Evolutionary conservation across 768 basidiomycete species (phyloP).

Genomic region (Serpula lacrymans): DNA sequence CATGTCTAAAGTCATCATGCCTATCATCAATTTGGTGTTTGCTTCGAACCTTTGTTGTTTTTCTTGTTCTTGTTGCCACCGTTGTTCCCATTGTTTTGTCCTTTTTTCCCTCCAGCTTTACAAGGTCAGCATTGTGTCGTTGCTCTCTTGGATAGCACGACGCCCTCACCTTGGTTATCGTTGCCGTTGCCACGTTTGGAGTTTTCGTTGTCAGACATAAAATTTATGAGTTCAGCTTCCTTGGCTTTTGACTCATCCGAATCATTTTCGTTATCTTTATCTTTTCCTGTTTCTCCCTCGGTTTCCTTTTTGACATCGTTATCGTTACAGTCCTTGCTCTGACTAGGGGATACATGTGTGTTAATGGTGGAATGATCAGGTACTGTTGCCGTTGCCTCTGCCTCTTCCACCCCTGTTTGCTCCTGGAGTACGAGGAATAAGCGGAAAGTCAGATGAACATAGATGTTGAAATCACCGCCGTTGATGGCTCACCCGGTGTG

Average conservation of each 20-base stretch:
- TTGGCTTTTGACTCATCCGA: constrained; percentile 3
- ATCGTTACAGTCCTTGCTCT: constrained; percentile 20
- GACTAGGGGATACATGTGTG: constrained; percentile 18
- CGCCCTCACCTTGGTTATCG: constrained; percentile 15
- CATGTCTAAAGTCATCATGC: no score
- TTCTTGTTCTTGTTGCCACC: no score
- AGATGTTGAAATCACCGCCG: constrained; percentile 22
- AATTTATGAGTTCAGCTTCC: constrained; percentile 3
- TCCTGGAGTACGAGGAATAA: constrained; percentile 24
- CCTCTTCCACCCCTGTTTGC: constrained; percentile 3
- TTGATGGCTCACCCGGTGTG: constrained; percentile 28
- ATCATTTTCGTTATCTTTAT: constrained; percentile 24
- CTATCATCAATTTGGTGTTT: no score
- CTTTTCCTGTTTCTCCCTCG: constrained; percentile 30
- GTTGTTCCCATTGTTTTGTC: no score
- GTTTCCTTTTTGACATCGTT: constrained; percentile 17
- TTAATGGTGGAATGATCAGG: constrained; percentile 13
- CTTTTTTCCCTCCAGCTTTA: no score
- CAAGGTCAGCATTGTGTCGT: no score
- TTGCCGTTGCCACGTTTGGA: neutral
- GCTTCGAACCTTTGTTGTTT: no score
- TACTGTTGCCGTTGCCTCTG: neutral
- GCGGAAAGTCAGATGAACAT: constrained; percentile 24
- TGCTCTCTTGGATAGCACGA: no score
- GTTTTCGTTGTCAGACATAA: constrained; percentile 18